Base-by-base conservation (phyloP, 176 grass and related monocot genomes). In the Eremochloa ophiuroides region DNA sequence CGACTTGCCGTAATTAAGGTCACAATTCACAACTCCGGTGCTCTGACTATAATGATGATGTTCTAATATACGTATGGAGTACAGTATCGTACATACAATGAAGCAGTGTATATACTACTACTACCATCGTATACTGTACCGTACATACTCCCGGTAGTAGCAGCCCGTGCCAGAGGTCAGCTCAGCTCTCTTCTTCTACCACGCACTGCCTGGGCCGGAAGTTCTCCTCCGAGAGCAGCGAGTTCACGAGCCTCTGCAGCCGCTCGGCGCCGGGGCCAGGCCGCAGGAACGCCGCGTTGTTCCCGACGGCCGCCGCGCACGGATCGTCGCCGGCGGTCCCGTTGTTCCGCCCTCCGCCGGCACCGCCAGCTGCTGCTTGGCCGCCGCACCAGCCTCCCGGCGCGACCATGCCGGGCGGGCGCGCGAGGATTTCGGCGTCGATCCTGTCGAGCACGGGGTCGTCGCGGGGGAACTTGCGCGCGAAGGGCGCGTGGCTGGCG, bases 401-500 rank as follows among this genome's bases (percentile, higher is more conserved):
- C 1, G 80, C 83, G 27, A 91, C 79, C 84, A 30, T 74, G 69
- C 8, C 86, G 13, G 86, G 80, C 1, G 28, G 10, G 0, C 91
- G 73, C 14, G 22, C 63, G 1, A 97, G 79, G 70, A 97, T 22
- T 6, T 87, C 94, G 3, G 88, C 82, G 66, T 97, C 94, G 71
- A 97, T 85, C 65, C 76, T 35, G 79, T 97, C 88, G 0, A 93
- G 81, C 16, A 97, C 91, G 0, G 84, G 86, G 71, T 93, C 88
- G 50, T 93, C 59, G 3, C 84, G 33, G 40, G 10, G 79, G 81
- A 97, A 97, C 84, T 97, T 97, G 47, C 94, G 88, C 1, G 88
- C 94, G 84, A 97, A 97, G 23, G 94, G 94, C 28, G 88, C 88
- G 64, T 51, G 86, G 81, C 91, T 93, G 85, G 5, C 81, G 22